Base-by-base conservation (phyloP, 331 rosid species). In the Quercus tomentella region DNA sequence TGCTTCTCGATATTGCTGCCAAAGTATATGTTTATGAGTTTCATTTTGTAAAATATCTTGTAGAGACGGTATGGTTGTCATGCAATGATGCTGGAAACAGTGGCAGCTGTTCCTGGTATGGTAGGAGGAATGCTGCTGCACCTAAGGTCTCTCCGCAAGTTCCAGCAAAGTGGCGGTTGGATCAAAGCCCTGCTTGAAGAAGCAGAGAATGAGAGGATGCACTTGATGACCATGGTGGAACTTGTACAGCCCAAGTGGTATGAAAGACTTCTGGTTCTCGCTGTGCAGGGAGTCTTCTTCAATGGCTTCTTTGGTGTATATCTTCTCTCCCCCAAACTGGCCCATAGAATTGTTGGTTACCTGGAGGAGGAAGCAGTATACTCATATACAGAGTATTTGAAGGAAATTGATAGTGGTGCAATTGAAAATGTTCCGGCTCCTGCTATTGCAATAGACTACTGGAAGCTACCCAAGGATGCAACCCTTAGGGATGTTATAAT, bases 151-250 rank as follows among this genome's bases (percentile, higher is more conserved):
- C 90, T 94, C 12, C 81, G 98, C 25, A 86, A 81, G 85, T 92
- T 92, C 51, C 84, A 94, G 72, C 97, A 94, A 16, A 89, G 90
- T 17, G 96, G 97, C 0, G 98, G 98, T 10, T 94, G 98, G 97
- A 81, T 94, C 87, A 94, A 92, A 65, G 96, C 96, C 3, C 56
- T 94, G 66, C 93, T 94, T 1, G 98, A 94, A 72, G 98, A 94
- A 76, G 98, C 98, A 45, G 97, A 94, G 87, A 94, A 92, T 65
- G 98, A 94, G 84, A 90, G 98, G 79, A 92, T 94, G 98, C 98
- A 94, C 87, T 78, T 94, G 37, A 94, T 92, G 97, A 94, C 98
- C 0, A 90, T 94, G 97, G 89, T 83, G 61, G 98, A 94, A 83
- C 85, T 92, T 1, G 97, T 94, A 77, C 84, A 92, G 25, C 98